These are phyloP conservation scores for Leishmania martiniquensis DNA, from an alignment of 208 protist species.

Conservation along the genomic window DNA sequence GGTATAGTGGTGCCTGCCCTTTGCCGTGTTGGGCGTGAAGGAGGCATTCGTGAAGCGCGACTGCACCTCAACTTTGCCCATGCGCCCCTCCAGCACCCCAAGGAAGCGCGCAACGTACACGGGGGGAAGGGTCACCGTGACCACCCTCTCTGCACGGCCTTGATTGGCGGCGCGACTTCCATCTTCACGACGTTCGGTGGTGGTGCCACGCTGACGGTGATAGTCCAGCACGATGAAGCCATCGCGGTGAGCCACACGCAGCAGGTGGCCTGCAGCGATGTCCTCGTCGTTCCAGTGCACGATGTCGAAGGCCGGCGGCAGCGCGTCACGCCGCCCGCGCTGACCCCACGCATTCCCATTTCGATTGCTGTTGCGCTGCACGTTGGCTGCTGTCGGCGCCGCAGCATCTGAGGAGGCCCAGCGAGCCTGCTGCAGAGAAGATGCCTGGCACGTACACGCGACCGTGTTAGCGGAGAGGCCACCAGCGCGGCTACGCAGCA, in stretches of 20 bases:
- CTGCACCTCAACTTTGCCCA: conserved; percentile 69
- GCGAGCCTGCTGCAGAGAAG: conserved; percentile 5
- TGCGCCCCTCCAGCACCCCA: conserved; percentile 80
- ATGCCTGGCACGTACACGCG: not conserved
- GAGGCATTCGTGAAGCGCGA: conserved; percentile 83
- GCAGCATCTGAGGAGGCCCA: conserved; percentile 12
- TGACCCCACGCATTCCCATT: conserved; percentile 24
- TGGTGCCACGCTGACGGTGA: conserved; percentile 50
- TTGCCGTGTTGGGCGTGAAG: conserved; percentile 54
- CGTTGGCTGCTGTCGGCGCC: conserved; percentile 8
- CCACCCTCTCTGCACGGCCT: conserved; percentile 63
- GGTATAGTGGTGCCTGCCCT: conserved; percentile 52
- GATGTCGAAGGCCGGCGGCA: conserved; percentile 85
- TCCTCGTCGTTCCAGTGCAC: conserved; percentile 88
- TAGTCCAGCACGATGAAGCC: conserved; percentile 84
- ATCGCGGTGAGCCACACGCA: conserved; percentile 81
- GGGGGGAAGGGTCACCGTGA: conserved; percentile 76
- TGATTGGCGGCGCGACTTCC: conserved; percentile 4
- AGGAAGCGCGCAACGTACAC: conserved; percentile 89
- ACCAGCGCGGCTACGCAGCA: not conserved
- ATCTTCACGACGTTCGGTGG: conserved; percentile 8
- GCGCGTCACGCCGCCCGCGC: conserved; percentile 30
- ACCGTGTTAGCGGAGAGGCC: conserved; percentile 9
- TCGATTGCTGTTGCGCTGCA: conserved; percentile 10
- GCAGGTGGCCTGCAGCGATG: conserved; percentile 58